Base-by-base conservation (phyloP, 2,329 filamentous ascomycete species). In the Juglanconis sp. region DNA sequence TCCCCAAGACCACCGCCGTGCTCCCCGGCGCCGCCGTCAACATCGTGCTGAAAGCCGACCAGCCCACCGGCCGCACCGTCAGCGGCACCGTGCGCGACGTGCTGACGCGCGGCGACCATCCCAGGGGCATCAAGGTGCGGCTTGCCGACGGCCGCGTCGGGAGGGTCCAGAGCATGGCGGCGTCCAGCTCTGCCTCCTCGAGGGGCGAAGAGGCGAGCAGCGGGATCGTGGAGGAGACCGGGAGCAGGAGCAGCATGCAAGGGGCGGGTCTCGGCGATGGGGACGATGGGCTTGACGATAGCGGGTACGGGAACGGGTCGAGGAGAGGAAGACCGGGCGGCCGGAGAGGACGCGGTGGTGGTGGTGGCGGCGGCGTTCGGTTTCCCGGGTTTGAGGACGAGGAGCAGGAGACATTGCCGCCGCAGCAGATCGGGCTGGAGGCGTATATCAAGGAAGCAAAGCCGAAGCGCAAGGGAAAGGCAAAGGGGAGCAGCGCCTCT, bases 121-220 rank as follows among this genome's bases (percentile, higher is more conserved):
- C 89, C 3, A 81, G 89, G 9, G 90, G 90, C 40, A 90, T 93
- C 76, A 94, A 93, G 72, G 89, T 93, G 31, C 84, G 90, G 2
- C 77, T 94, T 5, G 75, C 77, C 1, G 88, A 90, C 70, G 90
- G 90, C 1, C 80, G 88, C 32, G 84, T 94, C 3, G 90, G 90
- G 2, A 77, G 90, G 15, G 90, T 94, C 34, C 90, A 93, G 72
- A 77, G 80, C 49, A 80, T 91, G 72, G 77, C 73, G 15, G 57
- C 69, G 49, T 63, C 62, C 24, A 40, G 15, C 31, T 35, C 11
- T 53, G 11, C 57, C 38, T 32, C 57, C 53, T 42, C 57, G 1
- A 9, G 44, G 1, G 10, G 46, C 31, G 32, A n/a, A 15, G 42
- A 52, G 8, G 34, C 57, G 17, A 17, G 46, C 5, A 9, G 52